Conservation (phyloP, 202 grass and related monocot species). For the Elaeis oleifera region DNA sequence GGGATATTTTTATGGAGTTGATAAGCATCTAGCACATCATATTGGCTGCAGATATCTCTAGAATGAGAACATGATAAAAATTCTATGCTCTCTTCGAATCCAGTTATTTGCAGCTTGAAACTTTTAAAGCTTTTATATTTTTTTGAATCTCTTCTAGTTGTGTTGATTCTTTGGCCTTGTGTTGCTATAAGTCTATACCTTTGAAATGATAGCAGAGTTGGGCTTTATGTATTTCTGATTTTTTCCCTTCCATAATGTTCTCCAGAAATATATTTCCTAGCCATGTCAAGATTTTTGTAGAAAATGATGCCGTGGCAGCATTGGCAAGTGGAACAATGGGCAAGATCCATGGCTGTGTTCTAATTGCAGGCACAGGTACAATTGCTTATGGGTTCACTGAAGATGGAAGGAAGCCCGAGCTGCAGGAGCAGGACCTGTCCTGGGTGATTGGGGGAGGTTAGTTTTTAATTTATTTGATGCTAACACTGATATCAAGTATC, state of each 20-base stretch:
- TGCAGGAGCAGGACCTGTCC: slow-evolving; percentile 84
- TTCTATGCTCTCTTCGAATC: too few species aligned
- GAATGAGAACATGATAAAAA: too few species aligned
- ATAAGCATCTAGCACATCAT: too few species aligned
- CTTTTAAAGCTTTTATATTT: too few species aligned
- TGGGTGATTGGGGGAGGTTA: slow-evolving; percentile 97
- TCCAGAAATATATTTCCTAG: slow-evolving; percentile 64
- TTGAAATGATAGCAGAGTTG: too few species aligned
- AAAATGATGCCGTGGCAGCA: slow-evolving; percentile 94
- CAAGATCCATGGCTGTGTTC: slow-evolving; percentile 83
- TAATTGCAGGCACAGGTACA: slow-evolving; percentile 91
- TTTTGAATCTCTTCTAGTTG: too few species aligned
- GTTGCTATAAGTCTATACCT: too few species aligned
- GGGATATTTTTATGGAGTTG: too few species aligned
- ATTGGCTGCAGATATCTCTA: too few species aligned
- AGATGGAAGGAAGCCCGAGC: slow-evolving; percentile 86
- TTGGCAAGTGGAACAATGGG: slow-evolving; percentile 94
- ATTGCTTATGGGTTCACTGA: slow-evolving; percentile 96
- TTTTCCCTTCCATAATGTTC: slow-evolving; percentile 3
- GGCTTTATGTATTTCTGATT: slow-evolving; percentile 2
- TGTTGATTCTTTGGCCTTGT: too few species aligned
- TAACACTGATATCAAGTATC: neutral
- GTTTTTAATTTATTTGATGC: neutral
- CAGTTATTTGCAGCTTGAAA: too few species aligned
- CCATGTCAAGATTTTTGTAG: slow-evolving; percentile 65